Evolutionary conservation across 257 asterid genomes (phyloP).

Genomic region (Eustoma russellianum): DNA sequence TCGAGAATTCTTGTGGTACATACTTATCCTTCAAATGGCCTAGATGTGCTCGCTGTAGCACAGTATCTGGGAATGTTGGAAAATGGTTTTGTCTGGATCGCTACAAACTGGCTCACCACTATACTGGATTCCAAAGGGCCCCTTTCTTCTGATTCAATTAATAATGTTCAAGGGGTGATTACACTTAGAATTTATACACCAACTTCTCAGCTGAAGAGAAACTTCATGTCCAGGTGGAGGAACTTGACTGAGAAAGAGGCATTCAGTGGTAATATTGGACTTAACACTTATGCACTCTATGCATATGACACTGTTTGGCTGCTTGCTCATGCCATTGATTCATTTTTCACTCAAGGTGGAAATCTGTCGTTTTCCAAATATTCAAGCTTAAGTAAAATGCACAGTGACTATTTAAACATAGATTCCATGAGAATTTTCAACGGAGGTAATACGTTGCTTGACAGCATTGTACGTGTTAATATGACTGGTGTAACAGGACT

Average conservation of each 20-base stretch:
- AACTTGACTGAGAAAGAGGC: slow-evolving; percentile 15
- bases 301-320: slow-evolving; percentile 69
- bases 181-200: slow-evolving; percentile 32
- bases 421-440: slow-evolving; percentile 33
- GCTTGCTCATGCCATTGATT: slow-evolving; percentile 48
- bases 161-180: slow-evolving; percentile 43
- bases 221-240: slow-evolving; percentile 38
- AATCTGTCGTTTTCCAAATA: slow-evolving; percentile 36
- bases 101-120: slow-evolving; percentile 57
- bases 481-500: slow-evolving; percentile 57
- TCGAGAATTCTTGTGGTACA: slow-evolving; percentile 47
- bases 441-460: slow-evolving; percentile 35
- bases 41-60: slow-evolving; percentile 31
- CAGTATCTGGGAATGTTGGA: slow-evolving; percentile 41
- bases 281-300: slow-evolving; percentile 32
- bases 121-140: slow-evolving; percentile 24
- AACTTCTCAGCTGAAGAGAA: slow-evolving; percentile 24
- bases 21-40: slow-evolving; percentile 32
- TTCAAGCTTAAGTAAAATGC: slow-evolving; percentile 18
- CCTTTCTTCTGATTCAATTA: slow-evolving; percentile 8
- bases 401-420: slow-evolving; percentile 19
- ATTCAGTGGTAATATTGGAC: slow-evolving; percentile 12
- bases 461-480: slow-evolving; percentile 26
- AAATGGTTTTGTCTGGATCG: slow-evolving; percentile 50
- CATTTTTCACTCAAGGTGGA: slow-evolving; percentile 31